phyloP scores from a whole-genome alignment of 2,329 filamentous ascomycete species.

The Fulvia fulva region DNA sequence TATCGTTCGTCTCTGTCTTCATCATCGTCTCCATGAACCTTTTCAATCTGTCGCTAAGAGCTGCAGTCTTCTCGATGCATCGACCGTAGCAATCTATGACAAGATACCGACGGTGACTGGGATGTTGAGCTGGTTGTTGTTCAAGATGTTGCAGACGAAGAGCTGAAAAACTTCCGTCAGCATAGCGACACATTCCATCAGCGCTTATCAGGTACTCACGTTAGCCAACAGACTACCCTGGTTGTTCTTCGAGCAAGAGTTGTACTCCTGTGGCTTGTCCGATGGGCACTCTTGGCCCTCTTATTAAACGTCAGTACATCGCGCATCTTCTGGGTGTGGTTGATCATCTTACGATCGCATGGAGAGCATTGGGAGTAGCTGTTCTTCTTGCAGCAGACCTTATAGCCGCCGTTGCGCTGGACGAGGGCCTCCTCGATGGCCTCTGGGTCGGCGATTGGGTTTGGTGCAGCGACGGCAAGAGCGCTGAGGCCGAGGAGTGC shows the following conservation, averaged over 20 bases:
- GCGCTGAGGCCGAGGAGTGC: conserved; percentile 1
- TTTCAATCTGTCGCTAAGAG: no score
- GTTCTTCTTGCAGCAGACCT: not conserved
- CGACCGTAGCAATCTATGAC: not conserved
- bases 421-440: not conserved
- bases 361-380: not conserved
- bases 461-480: not conserved
- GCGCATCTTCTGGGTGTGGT: not conserved
- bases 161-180: not conserved
- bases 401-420: no score
- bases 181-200: not conserved
- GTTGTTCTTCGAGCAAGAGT: not conserved
- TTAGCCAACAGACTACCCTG: not conserved
- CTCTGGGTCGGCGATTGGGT: not conserved
- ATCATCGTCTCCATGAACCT: no score
- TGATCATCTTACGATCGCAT: not conserved
- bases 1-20: no score
- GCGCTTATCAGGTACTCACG: not conserved
- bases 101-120: not conserved
- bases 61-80: not conserved
- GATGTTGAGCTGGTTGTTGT: not conserved
- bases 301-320: no score
- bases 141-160: not conserved
- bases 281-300: not conserved
- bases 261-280: not conserved